Base-by-base conservation (phyloP, 2,329 filamentous ascomycete species). In the Fusarium keratoplasticum region DNA sequence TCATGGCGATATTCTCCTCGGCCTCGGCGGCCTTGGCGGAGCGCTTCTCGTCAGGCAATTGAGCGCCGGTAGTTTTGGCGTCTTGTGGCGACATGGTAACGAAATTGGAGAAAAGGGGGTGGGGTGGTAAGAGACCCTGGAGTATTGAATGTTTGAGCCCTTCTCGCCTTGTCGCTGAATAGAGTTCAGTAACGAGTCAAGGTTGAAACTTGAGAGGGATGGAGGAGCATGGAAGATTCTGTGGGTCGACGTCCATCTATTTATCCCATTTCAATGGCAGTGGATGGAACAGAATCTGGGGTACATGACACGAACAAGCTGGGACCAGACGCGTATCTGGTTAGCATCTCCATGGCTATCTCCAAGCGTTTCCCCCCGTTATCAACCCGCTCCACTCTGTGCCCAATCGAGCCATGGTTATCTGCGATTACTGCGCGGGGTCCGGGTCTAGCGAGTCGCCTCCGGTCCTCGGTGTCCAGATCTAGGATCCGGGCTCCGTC, bases 1-100 rank as follows among this genome's bases (percentile, higher is more conserved):
- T 62, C 35, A 70, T 71, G 1, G 62, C 73, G 14, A 72, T 70
- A 20, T 61, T 67, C 36, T 74, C 69, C 20, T 77, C 75, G 20
- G 44, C 33, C 38, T 71, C 64, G 2, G 59, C 38, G 7, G 31
- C 33, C 16, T 71, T 67, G 36, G n/a, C 20, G n/a, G 29, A 47
- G 38, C 1, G 47, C 7, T 54, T 64, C 4, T 36, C 63, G 11
- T 64, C 13, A 16, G 54, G 44, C 36, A 25, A 14, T 13, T 44
- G 44, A 29, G 50, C 33, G 9, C 38, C 36, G 1, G 27, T 1
- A 7, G 52, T 18, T 22, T 31, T 22, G 14, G 20, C 25, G n/a
- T 33, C 29, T 18, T 60, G 42, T 9, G 69, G 7, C 11, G 70
- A 31, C 71, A 73, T 73, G n/a, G 5, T 27, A 29, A 14, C 20